Percentiles rank a stretch among this genome's conserved stretches.
phyloP scores from a whole-genome alignment of 2,329 filamentous ascomycete genomes.

The Xylaria hypoxylon region DNA sequence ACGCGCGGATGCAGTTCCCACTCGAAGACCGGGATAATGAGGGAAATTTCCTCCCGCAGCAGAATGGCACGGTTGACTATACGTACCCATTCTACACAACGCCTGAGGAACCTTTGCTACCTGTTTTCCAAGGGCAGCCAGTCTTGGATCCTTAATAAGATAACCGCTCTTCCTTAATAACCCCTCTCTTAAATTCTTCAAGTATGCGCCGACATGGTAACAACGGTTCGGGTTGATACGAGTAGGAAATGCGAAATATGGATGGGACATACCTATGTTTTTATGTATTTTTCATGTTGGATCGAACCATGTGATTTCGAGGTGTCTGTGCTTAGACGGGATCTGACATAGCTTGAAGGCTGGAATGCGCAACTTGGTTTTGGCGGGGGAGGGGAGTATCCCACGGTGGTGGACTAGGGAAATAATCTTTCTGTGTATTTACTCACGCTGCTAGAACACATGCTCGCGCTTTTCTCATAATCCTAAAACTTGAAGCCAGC shows the following conservation, averaged over 20 bases:
- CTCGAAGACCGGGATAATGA: neutral
- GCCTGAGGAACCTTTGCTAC: too few species aligned
- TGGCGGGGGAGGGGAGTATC: neutral
- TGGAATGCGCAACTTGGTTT: neutral
- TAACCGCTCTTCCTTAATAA: too few species aligned
- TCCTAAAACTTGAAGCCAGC: neutral
- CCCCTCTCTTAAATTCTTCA: neutral
- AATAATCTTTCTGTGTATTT: slow-evolving; percentile 22
- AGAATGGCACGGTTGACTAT: neutral
- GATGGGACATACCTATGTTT: neutral
- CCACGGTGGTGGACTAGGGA: slow-evolving; percentile 12
- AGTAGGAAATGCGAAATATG: neutral
- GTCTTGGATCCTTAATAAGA: too few species aligned
- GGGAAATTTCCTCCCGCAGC: neutral
- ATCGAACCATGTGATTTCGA: neutral
- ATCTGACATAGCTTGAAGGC: neutral
- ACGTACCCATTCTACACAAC: slow-evolving; percentile 3
- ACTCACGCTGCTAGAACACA: slow-evolving; percentile 23
- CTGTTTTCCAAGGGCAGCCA: neutral
- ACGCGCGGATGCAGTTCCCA: neutral
- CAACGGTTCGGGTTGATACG: neutral
- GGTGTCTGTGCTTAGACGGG: neutral
- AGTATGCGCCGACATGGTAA: neutral
- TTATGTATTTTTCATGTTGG: neutral
- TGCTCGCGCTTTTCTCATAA: slow-evolving; percentile 8